phyloP scores from a whole-genome alignment of 169 alveolate genomes.

The Plasmodium relictum region DNA sequence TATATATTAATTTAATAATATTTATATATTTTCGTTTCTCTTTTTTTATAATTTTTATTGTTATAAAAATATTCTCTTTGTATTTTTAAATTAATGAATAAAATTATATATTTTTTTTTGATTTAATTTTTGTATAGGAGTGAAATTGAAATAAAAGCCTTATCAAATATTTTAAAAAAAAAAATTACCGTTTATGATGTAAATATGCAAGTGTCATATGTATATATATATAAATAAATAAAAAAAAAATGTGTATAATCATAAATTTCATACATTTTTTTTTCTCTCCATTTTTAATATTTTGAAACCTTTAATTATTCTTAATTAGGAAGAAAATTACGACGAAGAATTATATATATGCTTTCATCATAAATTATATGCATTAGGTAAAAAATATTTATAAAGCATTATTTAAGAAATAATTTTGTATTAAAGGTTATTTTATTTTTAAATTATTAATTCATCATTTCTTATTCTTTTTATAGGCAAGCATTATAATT shows the following conservation, averaged over 20 bases:
- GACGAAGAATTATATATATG: slow-evolving; percentile 60
- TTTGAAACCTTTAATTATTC: neutral
- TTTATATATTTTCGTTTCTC: neutral
- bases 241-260: neutral
- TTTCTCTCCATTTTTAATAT: too few species aligned
- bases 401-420: neutral
- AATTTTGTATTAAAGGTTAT: too few species aligned
- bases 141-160: slow-evolving; percentile 74
- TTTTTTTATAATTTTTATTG: neutral
- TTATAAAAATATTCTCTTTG: neutral
- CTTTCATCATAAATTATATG: slow-evolving; percentile 65
- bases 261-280: too few species aligned
- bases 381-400: slow-evolving; percentile 32
- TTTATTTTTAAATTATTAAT: neutral
- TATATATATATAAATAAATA: slow-evolving; percentile 13
- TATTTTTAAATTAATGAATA: neutral
- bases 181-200: slow-evolving; percentile 68
- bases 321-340: slow-evolving; percentile 58
- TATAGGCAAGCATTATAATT: slow-evolving; percentile 58
- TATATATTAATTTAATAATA: too few species aligned
- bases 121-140: slow-evolving; percentile 31
- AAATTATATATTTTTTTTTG: neutral
- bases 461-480: slow-evolving; percentile 1
- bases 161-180: slow-evolving; percentile 45
- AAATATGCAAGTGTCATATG: slow-evolving; percentile 64